Conservation (phyloP, 2,329 filamentous ascomycete species). For the Beauveria varroae region DNA sequence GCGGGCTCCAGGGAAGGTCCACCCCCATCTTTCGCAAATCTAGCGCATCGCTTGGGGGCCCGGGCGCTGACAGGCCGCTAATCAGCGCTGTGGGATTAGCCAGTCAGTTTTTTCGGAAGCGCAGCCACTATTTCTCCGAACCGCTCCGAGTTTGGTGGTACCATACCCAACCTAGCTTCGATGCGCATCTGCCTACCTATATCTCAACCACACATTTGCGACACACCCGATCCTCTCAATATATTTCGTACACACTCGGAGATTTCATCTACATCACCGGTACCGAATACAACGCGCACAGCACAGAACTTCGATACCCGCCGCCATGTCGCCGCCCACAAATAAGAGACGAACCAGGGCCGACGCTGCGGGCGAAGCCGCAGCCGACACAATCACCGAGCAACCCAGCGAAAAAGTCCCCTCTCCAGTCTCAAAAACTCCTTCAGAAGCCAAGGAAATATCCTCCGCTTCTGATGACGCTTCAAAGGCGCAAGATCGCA, state of each 20-base stretch:
- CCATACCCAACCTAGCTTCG: background rate
- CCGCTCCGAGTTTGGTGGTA: background rate
- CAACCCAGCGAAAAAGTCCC: slow-evolving; percentile 11
- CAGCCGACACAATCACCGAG: slow-evolving; percentile 13
- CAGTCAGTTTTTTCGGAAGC: background rate
- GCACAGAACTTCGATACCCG: background rate
- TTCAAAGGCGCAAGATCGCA: slow-evolving; percentile 54
- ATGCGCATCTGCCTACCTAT: too few species aligned
- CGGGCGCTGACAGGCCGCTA: background rate
- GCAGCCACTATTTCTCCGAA: slow-evolving; percentile 9
- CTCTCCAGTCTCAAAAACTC: background rate
- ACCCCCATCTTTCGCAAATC: slow-evolving; percentile 3
- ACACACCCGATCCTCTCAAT: background rate
- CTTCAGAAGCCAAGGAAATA: slow-evolving; percentile 12
- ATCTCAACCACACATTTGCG: background rate
- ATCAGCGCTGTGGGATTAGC: slow-evolving; percentile 2
- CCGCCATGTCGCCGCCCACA: slow-evolving; percentile 30
- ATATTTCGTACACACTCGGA: background rate
- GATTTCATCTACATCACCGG: background rate
- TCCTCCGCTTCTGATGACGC: slow-evolving; percentile 19
- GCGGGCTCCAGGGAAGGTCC: slow-evolving; percentile 1
- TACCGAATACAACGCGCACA: background rate
- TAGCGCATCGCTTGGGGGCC: slow-evolving; percentile 6
- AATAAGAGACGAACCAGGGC: slow-evolving; percentile 37
- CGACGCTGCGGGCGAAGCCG: slow-evolving; percentile 8